Base-by-base conservation (phyloP, 2,329 filamentous ascomycete genomes). In the Ambrosiella xylebori region DNA sequence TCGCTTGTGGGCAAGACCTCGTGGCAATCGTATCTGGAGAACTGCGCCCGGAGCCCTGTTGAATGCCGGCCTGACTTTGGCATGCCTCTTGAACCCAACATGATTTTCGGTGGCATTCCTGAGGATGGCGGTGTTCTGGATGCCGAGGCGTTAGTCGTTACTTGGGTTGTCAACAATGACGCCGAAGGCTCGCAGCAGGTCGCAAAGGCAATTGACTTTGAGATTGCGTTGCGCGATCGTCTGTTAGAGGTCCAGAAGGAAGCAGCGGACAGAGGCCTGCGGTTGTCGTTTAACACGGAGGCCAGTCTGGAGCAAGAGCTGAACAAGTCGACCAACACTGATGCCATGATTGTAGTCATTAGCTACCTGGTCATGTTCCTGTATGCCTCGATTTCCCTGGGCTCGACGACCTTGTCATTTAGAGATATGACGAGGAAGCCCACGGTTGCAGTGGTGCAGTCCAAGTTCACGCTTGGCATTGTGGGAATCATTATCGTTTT, bases 301-400 rank as follows among this genome's bases (percentile, higher is more conserved):
- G 87, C 91, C 69, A 96, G 90, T 69, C 74, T 98, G 61, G 91
- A 97, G 68, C 80, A 96, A 67, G 93, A 98, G 67, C 76, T 98
- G 59, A 98, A 96, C 74, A 95, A 97, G 71, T 95, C 89, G 41
- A 96, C 89, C 54, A 98, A 98, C 69, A 97, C 93, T 0, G 93
- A 98, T 69, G 94, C 91, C 50, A 96, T 91, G 69, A 98, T 98
- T 65, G 82, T 98, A 27, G 81, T 91, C 57, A 85, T 98, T 70
- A 97, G 91, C 75, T 98, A 98, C 71, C 78, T 97, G 62, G 88
- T 96, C 73, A 98, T 98, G 93, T 98, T 98, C 70, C 72, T 98
- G 62, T 98, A 98, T 67, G 93, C 90, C 3, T 97, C 91, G 5
- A 72, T 98, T 57, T 90, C 93, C 0, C 76, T 98, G 0, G 93